Evolutionary conservation across 352 stramenopile genomes (phyloP), one percentile per base, ranked within the genome.

Genomic region (Salisapilia sapeloensis): DNA sequence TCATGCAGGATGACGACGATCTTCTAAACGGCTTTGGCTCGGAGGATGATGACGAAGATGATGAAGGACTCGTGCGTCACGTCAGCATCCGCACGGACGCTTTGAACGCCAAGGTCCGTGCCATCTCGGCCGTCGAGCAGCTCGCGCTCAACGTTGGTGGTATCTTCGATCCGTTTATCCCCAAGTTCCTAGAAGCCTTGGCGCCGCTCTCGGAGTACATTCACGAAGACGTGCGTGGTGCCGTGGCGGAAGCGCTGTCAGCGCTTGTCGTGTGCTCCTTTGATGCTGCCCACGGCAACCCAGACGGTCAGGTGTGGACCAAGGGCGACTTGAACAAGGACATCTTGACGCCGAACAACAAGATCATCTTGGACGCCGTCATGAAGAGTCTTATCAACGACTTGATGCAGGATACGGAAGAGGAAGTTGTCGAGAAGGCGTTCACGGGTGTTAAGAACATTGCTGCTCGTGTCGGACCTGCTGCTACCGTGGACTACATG

Each of bases 391-490:
- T 85, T 2, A 56, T 80, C 6, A 62, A 83, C 10, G 69, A 89
- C 26, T 53, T 90, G n/a, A 50, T 86, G 11, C 54, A 86, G 35
- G 77, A 92, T 45, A 43, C 53, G 13, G 70, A 92, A 38, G 69
- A 79, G 35, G 42, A 79, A 21, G 71, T 98, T 10, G 92, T 98
- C 35, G 89, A 95, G 61, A 95, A 95, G 49, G 77, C 92, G 1
- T 92, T 97, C 41, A 96, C 90, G 33, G 90, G 91, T 12, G 71
- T 98, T 33, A 96, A 95, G 48, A 76, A 93, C 37, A 92, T 98
- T 69, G 95, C 89, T 30, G 81, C 89, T 21, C 85, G 95, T 37
- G 78, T 94, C 19, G 92, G 87, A 12, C 61, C 77, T 4, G 66
- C 86, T 13, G 96, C 97, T 35, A 84, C 70, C 12, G 78, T 89